A percentile compares a stretch with the other conserved stretches of the same genome.
Evolutionary conservation across 352 stramenopile genomes (phyloP).

Genomic region (Peronosclerospora sorghi): DNA sequence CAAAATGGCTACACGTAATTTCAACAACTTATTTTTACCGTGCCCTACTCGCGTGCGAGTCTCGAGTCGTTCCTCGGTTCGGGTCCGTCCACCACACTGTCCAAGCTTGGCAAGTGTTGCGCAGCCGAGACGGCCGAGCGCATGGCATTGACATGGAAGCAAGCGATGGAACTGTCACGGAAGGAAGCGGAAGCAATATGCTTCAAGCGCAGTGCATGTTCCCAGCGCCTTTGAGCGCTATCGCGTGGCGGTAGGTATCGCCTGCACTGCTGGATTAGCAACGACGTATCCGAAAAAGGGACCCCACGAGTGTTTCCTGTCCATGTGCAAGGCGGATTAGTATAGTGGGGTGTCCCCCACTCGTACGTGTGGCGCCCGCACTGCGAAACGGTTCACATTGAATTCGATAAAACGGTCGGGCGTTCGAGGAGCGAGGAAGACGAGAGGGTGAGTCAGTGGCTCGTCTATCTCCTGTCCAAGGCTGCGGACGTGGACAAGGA

Average conservation of each 20-base stretch:
- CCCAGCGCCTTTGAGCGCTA: slow-evolving; percentile 26
- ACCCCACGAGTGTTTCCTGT: slow-evolving; percentile 59
- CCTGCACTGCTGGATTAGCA: slow-evolving; percentile 58
- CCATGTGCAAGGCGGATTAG: slow-evolving; percentile 37
- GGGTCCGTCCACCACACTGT: slow-evolving; percentile 3
- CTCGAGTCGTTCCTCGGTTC: slow-evolving; percentile 39
- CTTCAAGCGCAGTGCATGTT: slow-evolving; percentile 10
- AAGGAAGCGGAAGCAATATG: slow-evolving; percentile 21
- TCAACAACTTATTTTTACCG: slow-evolving; percentile 48
- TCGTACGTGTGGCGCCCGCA: slow-evolving; percentile 10
- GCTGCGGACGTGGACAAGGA: slow-evolving; percentile 25
- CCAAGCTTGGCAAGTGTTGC: slow-evolving; percentile 33
- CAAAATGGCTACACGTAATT: no score
- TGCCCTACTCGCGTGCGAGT: slow-evolving; percentile 56
- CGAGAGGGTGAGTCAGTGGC: slow-evolving; percentile 48
- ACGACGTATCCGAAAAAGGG: slow-evolving; percentile 56
- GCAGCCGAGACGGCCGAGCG: slow-evolving; percentile 44
- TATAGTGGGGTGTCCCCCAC: background rate
- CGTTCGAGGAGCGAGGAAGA: slow-evolving; percentile 56
- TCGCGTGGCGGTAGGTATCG: slow-evolving; percentile 37
- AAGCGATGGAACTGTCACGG: slow-evolving; percentile 28
- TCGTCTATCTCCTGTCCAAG: slow-evolving; percentile 59
- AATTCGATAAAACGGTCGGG: slow-evolving; percentile 48
- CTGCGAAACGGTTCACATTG: slow-evolving; percentile 48
- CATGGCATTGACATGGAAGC: slow-evolving; percentile 50